Conservation (phyloP, 306 rosid species). For the Acacia crassicarpa region DNA sequence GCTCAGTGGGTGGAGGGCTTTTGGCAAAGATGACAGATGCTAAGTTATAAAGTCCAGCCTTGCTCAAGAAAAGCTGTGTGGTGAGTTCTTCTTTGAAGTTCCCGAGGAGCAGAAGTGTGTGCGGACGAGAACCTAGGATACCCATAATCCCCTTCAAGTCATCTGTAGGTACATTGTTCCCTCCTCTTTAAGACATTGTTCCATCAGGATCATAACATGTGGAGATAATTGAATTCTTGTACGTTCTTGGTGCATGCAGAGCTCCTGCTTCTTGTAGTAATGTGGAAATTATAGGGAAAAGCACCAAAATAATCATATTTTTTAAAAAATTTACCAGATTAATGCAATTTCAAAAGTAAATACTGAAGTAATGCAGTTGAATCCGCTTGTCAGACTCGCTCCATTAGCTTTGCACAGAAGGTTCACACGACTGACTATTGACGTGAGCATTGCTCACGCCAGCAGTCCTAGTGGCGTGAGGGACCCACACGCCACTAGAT, state of each 20-base stretch:
- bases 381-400: too few species aligned
- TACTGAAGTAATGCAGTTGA: too few species aligned
- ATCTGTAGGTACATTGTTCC: constrained; percentile 88
- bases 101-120: constrained; percentile 79
- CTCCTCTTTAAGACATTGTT: constrained; percentile 14
- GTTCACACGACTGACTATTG: too few species aligned
- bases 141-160: constrained; percentile 73
- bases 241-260: neutral
- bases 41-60: constrained; percentile 62
- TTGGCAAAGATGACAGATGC: constrained; percentile 58
- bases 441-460: too few species aligned
- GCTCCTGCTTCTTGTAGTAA: too few species aligned
- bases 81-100: constrained; percentile 48
- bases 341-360: too few species aligned
- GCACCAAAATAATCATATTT: too few species aligned
- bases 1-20: constrained; percentile 74
- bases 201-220: neutral
- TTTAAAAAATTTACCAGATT: too few species aligned
- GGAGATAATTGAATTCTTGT: neutral
- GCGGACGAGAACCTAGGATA: constrained; percentile 59
- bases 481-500: too few species aligned
- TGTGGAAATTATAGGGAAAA: too few species aligned
- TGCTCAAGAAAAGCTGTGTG: constrained; percentile 79
- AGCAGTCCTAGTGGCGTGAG: too few species aligned
- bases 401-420: too few species aligned